Conservation (phyloP, 305 asterid genomes). For the Plantago lanceolata region DNA sequence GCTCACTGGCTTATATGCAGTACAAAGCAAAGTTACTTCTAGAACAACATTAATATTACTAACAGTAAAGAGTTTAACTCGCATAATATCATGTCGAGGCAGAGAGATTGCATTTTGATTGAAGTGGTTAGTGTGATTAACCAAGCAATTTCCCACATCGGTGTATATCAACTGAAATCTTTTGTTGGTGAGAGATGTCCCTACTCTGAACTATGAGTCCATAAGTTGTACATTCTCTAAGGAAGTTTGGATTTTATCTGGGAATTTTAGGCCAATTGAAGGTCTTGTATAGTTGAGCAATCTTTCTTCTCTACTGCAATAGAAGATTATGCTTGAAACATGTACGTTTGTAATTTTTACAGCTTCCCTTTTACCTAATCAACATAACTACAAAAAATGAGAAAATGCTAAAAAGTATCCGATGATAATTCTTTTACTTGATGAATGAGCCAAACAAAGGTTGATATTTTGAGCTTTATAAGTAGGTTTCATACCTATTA, state of each 20-base stretch:
- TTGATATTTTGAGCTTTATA: too few relatives aligned
- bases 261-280: background rate
- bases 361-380: too few relatives aligned
- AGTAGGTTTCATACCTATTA: too few relatives aligned
- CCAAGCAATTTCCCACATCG: background rate
- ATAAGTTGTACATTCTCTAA: too few relatives aligned
- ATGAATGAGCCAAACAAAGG: too few relatives aligned
- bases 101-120: background rate
- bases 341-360: too few relatives aligned
- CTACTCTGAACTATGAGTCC: background rate
- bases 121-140: background rate
- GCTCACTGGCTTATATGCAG: constrained; percentile 50
- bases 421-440: too few relatives aligned
- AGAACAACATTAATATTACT: background rate
- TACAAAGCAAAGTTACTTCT: constrained; percentile 43
- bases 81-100: background rate
- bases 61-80: background rate
- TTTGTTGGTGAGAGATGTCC: background rate
- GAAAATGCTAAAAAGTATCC: too few relatives aligned
- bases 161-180: background rate
- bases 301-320: background rate
- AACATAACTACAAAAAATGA: too few relatives aligned
- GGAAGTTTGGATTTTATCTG: background rate
- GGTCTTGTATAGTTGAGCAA: background rate
- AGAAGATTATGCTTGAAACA: too few relatives aligned